Conservation (phyloP, 2,329 filamentous ascomycete species). For the Sphaerulina vaccinii region DNA sequence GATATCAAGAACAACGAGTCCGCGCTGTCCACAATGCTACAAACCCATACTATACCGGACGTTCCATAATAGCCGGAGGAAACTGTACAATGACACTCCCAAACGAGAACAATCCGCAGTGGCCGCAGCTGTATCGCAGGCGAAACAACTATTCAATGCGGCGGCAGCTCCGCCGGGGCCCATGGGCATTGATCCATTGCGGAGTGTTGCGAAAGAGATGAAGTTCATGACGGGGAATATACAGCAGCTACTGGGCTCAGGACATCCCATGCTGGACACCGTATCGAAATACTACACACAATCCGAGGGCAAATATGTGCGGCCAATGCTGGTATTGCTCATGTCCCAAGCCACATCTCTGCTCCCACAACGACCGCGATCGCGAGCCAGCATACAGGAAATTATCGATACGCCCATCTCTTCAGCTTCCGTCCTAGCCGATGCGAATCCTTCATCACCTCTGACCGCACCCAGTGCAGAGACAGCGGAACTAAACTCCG, state of each 20-base stretch:
- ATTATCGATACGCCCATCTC: constrained; percentile 62
- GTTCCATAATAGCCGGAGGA: constrained; percentile 33
- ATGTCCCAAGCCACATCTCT: constrained; percentile 94
- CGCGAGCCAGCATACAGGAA: constrained; percentile 32
- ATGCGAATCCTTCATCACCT: constrained; percentile 72
- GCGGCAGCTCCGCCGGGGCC: constrained; percentile 62
- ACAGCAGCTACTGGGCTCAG: constrained; percentile 85
- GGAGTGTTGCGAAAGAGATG: constrained; percentile 92
- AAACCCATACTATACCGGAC: constrained; percentile 29
- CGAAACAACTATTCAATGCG: constrained; percentile 69
- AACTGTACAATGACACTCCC: constrained; percentile 38
- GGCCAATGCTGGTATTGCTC: constrained; percentile 88
- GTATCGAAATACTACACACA: constrained; percentile 98
- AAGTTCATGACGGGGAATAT: constrained; percentile 94
- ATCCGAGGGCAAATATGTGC: constrained; percentile 93
- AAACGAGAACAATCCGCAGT: constrained; percentile 59
- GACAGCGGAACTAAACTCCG: constrained; percentile 42
- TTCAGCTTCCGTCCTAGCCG: constrained; percentile 64
- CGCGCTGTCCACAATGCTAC: constrained; percentile 36
- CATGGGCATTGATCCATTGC: constrained; percentile 80
- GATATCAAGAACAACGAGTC: constrained; percentile 18
- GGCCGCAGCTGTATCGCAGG: constrained; percentile 68
- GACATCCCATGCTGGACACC: constrained; percentile 89
- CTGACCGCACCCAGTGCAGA: constrained; percentile 53
- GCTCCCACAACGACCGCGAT: constrained; percentile 61